Percentiles rank a stretch among this genome's conserved stretches.
These are phyloP conservation scores for Skeletonema costatum DNA, from an alignment of 108 stramenopile genomes.

Conservation along the genomic window DNA sequence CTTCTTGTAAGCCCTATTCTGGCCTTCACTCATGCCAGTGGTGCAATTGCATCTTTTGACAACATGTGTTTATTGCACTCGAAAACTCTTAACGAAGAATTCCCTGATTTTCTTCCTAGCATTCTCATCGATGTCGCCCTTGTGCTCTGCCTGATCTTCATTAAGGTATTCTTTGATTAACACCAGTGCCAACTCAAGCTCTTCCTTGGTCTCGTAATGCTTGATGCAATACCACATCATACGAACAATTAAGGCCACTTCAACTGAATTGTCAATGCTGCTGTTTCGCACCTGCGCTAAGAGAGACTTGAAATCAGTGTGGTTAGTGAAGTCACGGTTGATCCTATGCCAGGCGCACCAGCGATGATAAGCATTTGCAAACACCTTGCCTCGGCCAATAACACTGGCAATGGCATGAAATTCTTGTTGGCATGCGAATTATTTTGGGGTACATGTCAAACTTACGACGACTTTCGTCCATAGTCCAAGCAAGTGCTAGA, in stretches of 20 bases:
- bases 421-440: neutral
- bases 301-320: neutral
- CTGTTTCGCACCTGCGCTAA: neutral
- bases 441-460: neutral
- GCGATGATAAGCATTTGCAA: neutral
- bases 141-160: no score
- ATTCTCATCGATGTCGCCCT: no score
- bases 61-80: no score
- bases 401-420: neutral
- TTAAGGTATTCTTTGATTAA: no score
- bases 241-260: neutral
- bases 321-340: neutral
- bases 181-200: no score
- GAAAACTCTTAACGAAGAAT: no score
- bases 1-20: no score
- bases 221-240: neutral
- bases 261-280: neutral
- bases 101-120: no score
- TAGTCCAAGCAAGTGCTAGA: neutral
- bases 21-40: no score
- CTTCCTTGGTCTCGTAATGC: neutral
- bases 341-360: neutral
- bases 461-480: neutral
- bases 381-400: neutral
- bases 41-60: no score